These are phyloP conservation scores for Cyclotella distinguenda DNA, from an alignment of 108 stramenopile species.

Conservation along the genomic window DNA sequence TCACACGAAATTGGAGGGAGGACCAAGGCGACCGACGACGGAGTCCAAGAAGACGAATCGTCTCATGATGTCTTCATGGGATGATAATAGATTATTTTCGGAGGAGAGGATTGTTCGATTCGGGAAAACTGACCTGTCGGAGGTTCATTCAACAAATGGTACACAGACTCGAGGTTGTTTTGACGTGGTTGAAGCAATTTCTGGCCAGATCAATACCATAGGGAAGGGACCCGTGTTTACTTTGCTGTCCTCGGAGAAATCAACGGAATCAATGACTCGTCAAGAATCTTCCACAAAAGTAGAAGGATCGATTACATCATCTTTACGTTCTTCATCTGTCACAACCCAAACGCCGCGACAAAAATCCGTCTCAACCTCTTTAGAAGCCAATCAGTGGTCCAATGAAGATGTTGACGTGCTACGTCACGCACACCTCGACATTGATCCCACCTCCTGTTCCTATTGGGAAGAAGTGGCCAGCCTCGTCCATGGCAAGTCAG, in stretches of 20 bases:
- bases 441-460: conserved; percentile 10
- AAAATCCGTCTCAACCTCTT: not conserved
- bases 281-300: too few species aligned
- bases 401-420: conserved; percentile 8
- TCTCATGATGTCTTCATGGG: conserved; percentile 1
- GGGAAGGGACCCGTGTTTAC: too few species aligned
- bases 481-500: conserved; percentile 10
- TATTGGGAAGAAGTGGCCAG: conserved; percentile 22
- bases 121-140: not conserved
- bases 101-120: conserved; percentile 3
- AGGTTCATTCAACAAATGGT: not conserved
- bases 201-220: not conserved
- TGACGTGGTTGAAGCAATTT: too few species aligned
- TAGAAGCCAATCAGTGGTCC: not conserved
- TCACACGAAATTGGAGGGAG: not conserved
- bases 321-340: not conserved
- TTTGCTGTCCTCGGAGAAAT: too few species aligned
- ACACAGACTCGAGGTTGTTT: not conserved
- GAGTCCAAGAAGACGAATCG: conserved; percentile 21
- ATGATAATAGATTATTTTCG: not conserved
- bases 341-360: not conserved
- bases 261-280: too few species aligned
- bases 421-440: conserved; percentile 5
- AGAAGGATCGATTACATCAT: too few species aligned
- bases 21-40: not conserved